phyloP scores from a whole-genome alignment of 805 yeast species.

The Metschnikowia peoriensis region DNA sequence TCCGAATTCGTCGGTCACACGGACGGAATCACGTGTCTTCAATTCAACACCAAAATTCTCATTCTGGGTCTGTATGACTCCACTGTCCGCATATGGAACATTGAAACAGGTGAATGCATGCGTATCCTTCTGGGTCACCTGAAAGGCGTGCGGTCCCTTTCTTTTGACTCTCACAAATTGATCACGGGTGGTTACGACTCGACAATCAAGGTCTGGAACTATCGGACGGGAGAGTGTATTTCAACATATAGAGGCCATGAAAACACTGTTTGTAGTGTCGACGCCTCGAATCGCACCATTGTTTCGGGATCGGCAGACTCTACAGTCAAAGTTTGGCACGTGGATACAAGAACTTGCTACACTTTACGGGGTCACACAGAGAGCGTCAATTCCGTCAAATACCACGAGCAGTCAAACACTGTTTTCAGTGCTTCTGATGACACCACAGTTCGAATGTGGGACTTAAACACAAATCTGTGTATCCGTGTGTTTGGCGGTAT shows the following conservation, averaged over 20 bases:
- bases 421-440: constrained; percentile 90
- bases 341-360: constrained; percentile 86
- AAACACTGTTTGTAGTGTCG: constrained; percentile 81
- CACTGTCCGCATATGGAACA: constrained; percentile 90
- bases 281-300: constrained; percentile 73
- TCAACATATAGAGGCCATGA: constrained; percentile 93
- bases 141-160: constrained; percentile 80
- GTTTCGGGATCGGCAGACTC: constrained; percentile 93
- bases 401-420: constrained; percentile 75
- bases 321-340: constrained; percentile 95
- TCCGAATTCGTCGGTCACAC: constrained; percentile 75
- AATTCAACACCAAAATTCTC: constrained; percentile 69
- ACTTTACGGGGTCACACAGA: constrained; percentile 92
- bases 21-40: constrained; percentile 86
- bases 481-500: constrained; percentile 74
- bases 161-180: constrained; percentile 83
- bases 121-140: constrained; percentile 85
- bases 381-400: constrained; percentile 87
- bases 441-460: constrained; percentile 94
- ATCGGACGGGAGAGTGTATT: constrained; percentile 89
- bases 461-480: constrained; percentile 75
- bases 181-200: constrained; percentile 91
- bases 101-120: constrained; percentile 71
- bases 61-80: constrained; percentile 94
- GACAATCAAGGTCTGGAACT: constrained; percentile 94